Evolutionary conservation across 495 filamentous ascomycete species (phyloP).

Genomic region (Coniosporium apollinis): DNA sequence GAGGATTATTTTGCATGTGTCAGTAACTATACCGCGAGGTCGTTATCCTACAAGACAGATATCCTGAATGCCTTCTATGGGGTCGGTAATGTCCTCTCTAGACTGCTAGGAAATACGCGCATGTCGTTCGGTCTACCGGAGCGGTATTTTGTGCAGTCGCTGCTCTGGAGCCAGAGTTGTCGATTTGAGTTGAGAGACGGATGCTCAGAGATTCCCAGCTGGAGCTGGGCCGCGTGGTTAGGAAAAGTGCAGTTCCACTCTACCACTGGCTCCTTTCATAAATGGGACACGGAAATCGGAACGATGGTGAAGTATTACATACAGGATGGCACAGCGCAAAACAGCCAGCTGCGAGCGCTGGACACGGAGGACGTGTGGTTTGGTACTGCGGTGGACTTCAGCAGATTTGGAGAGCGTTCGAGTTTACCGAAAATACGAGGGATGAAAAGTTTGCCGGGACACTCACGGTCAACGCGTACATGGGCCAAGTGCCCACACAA

Average conservation of each 20-base stretch:
- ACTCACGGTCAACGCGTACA: not conserved
- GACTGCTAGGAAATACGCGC: not conserved
- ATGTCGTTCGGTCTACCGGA: not conserved
- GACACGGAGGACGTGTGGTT: not conserved
- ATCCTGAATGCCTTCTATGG: slow-evolving; percentile 1
- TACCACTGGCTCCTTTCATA: not conserved
- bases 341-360: not conserved
- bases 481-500: not conserved
- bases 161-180: not conserved
- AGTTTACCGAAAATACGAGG: not conserved
- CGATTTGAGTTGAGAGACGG: not conserved
- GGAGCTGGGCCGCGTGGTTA: not conserved
- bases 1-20: not conserved
- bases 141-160: not conserved
- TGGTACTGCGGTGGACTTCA: not conserved
- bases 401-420: too few relatives aligned
- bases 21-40: not conserved
- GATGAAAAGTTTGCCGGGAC: not conserved
- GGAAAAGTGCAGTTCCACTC: not conserved
- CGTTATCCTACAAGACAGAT: not conserved
- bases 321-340: not conserved
- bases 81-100: not conserved
- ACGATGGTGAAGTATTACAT: not conserved
- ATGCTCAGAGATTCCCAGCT: not conserved
- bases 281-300: not conserved